A percentile compares a stretch with the other conserved stretches of the same genome.
Conservation (phyloP, 192 early-diverging fungal species). For the Pecoramyces ruminantium region DNA sequence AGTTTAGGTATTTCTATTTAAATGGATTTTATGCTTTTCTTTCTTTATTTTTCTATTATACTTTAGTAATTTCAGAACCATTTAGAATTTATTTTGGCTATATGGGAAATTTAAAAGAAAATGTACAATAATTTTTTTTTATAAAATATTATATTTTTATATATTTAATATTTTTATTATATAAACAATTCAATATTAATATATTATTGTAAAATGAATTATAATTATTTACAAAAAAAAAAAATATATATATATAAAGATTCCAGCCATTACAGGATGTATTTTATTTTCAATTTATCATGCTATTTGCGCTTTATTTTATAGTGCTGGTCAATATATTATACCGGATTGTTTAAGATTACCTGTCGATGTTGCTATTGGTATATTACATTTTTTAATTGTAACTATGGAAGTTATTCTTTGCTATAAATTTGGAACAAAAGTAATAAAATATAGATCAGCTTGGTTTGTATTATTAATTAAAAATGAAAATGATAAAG, state of each 20-base stretch:
- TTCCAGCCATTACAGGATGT: background rate
- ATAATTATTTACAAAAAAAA: too few relatives aligned
- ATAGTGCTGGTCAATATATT: background rate
- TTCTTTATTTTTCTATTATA: background rate
- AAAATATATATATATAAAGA: background rate
- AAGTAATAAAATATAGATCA: background rate
- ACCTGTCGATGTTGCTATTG: background rate
- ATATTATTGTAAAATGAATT: too few relatives aligned
- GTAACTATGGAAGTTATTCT: background rate
- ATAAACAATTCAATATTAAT: too few relatives aligned
- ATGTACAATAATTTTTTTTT: too few relatives aligned
- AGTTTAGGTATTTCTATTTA: background rate
- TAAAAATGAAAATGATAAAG: background rate
- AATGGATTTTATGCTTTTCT: background rate
- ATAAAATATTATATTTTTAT: too few relatives aligned
- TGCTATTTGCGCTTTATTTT: background rate
- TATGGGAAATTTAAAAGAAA: background rate
- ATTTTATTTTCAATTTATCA: background rate
- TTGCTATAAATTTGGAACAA: background rate
- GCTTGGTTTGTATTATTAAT: background rate
- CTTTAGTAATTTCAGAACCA: background rate
- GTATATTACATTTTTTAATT: background rate
- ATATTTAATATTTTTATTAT: too few relatives aligned
- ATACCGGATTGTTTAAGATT: background rate
- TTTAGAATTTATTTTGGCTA: background rate